Evolutionary conservation across 177 flowering plant species (phyloP).

Genomic region (Vitis hybrid): DNA sequence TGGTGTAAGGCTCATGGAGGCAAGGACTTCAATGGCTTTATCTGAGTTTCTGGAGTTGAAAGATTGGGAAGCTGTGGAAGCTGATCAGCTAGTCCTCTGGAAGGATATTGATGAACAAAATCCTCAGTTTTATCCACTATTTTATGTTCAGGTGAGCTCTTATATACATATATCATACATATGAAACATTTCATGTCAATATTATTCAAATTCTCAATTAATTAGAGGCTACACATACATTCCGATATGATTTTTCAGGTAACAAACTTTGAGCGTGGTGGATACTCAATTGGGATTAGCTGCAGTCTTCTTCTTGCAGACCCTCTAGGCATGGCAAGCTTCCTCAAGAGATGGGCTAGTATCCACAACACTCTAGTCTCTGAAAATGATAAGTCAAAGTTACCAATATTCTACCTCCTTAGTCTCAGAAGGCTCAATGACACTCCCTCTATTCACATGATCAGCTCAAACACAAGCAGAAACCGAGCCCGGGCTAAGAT

Average conservation of each 20-base stretch:
- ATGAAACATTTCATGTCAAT: too few species aligned
- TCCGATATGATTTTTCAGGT: constrained; percentile 27
- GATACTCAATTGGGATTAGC: constrained; percentile 54
- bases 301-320: constrained; percentile 47
- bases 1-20: constrained; percentile 46
- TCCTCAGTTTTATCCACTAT: constrained; percentile 44
- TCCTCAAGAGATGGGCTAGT: constrained; percentile 39
- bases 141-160: constrained; percentile 45
- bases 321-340: constrained; percentile 28
- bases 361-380: constrained; percentile 27
- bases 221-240: too few species aligned
- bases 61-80: constrained; percentile 7
- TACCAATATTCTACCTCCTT: constrained; percentile 40
- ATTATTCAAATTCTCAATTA: too few species aligned
- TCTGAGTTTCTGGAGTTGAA: constrained; percentile 33
- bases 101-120: constrained; percentile 37
- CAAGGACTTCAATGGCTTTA: constrained; percentile 20
- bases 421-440: constrained; percentile 9
- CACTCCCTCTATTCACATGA: background rate
- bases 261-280: constrained; percentile 55
- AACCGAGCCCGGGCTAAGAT: constrained; percentile 15
- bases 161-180: too few species aligned
- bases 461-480: constrained; percentile 6
- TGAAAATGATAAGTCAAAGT: constrained; percentile 6
- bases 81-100: constrained; percentile 43